Percentiles rank a stretch among this genome's conserved stretches.
phyloP scores from a whole-genome alignment of 148 eudicot genomes.

The Vaccinium darrowii region DNA sequence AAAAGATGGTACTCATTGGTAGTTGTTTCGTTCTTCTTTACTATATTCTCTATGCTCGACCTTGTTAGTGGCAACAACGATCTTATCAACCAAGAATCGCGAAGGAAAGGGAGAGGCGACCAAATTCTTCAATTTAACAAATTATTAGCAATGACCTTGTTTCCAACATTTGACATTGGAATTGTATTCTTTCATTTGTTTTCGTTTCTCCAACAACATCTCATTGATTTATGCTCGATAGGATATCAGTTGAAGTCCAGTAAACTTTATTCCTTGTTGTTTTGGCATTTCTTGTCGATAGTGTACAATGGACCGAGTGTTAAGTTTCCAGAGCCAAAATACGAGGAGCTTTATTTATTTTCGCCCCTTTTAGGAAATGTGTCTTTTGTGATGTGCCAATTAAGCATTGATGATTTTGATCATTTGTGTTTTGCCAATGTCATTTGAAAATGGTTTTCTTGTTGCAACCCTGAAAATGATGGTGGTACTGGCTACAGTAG shows the following conservation, averaged over 20 bases:
- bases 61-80: background rate
- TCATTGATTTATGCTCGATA: background rate
- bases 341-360: background rate
- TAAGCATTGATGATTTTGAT: background rate
- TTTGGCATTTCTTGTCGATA: background rate
- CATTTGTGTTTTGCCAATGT: background rate
- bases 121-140: constrained; percentile 3
- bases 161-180: background rate
- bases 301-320: background rate
- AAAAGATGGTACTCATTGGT: background rate
- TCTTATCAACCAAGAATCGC: background rate
- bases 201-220: background rate
- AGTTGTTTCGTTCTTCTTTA: constrained; percentile 6
- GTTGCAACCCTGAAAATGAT: no score
- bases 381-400: background rate
- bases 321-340: background rate
- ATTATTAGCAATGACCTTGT: background rate
- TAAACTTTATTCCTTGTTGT: background rate
- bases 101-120: background rate
- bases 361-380: background rate
- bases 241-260: background rate
- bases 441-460: background rate
- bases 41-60: background rate
- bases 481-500: no score
- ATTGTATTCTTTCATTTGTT: constrained; percentile 9